Evolutionary conservation across 352 stramenopile genomes (phyloP).

Genomic region (Globisporangium iwayamae): DNA sequence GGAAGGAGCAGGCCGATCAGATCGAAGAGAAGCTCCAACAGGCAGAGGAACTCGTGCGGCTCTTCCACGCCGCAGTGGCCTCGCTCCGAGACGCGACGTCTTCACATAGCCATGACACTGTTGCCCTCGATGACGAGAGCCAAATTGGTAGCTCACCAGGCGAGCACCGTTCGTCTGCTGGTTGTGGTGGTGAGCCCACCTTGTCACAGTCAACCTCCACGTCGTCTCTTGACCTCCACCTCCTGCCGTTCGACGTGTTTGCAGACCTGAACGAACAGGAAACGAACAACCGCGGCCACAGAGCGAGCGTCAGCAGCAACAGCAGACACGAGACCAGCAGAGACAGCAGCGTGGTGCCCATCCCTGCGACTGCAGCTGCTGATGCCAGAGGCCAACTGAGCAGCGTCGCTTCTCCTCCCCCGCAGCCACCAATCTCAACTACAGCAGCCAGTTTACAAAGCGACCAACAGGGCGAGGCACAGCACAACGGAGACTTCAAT

Average conservation of each 20-base stretch:
- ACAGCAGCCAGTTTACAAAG: background rate
- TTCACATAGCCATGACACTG: background rate
- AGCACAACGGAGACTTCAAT: slow-evolving; percentile 17
- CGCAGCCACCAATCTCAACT: background rate
- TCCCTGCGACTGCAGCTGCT: background rate
- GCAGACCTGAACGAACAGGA: slow-evolving; percentile 4
- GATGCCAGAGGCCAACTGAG: background rate
- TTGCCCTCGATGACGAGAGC: background rate
- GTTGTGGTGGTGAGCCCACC: background rate
- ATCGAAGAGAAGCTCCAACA: slow-evolving; percentile 13
- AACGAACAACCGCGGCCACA: background rate
- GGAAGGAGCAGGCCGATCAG: background rate
- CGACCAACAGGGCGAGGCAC: background rate
- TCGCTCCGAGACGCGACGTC: background rate
- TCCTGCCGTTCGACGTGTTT: slow-evolving; percentile 14
- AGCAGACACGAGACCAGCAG: background rate
- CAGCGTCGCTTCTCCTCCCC: background rate
- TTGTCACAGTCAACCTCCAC: slow-evolving; percentile 17
- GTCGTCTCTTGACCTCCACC: slow-evolving; percentile 17
- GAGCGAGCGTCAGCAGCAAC: background rate
- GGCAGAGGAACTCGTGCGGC: background rate
- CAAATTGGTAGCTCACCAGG: background rate
- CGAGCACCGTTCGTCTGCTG: background rate
- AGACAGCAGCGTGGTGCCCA: background rate
- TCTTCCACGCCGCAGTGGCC: slow-evolving; percentile 6